These are phyloP conservation scores for Pichia sp. DNA, from an alignment of 1,139 yeast species.

Conservation along the genomic window DNA sequence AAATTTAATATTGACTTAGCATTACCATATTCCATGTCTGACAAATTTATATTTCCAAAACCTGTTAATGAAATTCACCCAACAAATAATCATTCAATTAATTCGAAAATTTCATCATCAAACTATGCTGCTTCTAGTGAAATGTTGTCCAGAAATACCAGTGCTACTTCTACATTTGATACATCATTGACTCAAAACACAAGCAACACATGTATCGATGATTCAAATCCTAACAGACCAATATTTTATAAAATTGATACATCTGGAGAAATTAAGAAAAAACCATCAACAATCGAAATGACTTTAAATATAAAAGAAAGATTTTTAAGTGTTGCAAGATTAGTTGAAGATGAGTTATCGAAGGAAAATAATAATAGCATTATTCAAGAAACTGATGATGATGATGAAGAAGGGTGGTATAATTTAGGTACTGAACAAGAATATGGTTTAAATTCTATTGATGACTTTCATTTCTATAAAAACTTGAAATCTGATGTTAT, in stretches of 20 bases:
- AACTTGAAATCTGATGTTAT: constrained; percentile 22
- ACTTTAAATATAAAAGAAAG: constrained; percentile 6
- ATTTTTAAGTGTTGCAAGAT: constrained; percentile 6
- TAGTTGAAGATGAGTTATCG: constrained; percentile 14
- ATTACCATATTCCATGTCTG: constrained; percentile 20
- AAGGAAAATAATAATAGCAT: constrained; percentile 7
- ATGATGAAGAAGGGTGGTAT: constrained; percentile 20
- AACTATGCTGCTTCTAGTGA: constrained; percentile 25
- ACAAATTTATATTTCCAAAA: constrained; percentile 13
- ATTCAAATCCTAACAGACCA: neutral
- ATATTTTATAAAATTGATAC: neutral
- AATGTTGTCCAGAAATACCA: constrained; percentile 33
- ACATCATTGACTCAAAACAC: neutral
- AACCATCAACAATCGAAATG: neutral
- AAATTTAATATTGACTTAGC: constrained; percentile 16
- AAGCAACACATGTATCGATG: neutral
- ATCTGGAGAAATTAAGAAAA: neutral
- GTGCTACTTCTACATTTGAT: constrained; percentile 20
- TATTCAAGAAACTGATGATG: constrained; percentile 10
- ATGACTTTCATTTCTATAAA: constrained; percentile 24
- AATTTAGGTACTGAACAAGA: constrained; percentile 20
- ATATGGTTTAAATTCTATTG: constrained; percentile 15
- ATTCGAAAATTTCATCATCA: constrained; percentile 1
- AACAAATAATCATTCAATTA: neutral
- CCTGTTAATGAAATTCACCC: constrained; percentile 5